Percentiles rank a stretch among this genome's conserved stretches.
phyloP scores from a whole-genome alignment of 163 green algal species.

The Prototheca wickerhamii region DNA sequence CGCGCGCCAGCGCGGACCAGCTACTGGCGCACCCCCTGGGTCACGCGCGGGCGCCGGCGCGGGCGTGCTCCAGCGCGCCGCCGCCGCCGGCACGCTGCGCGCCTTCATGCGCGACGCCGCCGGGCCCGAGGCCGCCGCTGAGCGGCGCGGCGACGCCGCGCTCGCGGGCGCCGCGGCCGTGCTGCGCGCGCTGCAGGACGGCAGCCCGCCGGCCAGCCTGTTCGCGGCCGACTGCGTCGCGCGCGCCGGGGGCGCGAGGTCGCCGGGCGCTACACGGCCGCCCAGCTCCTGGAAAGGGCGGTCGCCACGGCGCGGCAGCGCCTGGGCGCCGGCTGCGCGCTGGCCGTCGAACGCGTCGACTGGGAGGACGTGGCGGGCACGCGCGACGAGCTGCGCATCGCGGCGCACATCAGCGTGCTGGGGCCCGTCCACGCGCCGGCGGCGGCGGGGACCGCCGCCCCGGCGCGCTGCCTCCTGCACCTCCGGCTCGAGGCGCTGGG shows the following conservation, averaged over 20 bases:
- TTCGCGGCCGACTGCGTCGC: too few species aligned
- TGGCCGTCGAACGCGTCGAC: not conserved
- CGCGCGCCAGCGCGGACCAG: slow-evolving; percentile 55
- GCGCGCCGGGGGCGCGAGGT: too few species aligned
- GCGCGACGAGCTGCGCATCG: too few species aligned
- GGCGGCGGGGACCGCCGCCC: too few species aligned
- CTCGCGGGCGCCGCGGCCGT: not conserved
- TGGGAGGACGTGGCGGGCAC: too few species aligned
- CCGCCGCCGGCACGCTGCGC: not conserved
- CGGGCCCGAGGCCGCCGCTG: not conserved
- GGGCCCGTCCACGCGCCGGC: too few species aligned
- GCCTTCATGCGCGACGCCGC: not conserved
- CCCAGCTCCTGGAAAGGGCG: not conserved
- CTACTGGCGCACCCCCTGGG: slow-evolving; percentile 73
- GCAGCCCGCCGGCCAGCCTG: too few species aligned
- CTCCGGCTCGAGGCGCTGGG: too few species aligned
- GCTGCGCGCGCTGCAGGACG: too few species aligned
- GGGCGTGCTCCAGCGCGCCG: not conserved
- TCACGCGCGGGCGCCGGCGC: slow-evolving; percentile 16
- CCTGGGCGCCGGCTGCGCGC: not conserved
- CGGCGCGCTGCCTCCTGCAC: too few species aligned
- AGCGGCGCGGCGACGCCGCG: not conserved
- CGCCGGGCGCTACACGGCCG: not conserved
- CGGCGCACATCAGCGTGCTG: too few species aligned
- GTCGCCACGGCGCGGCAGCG: not conserved